Conservation (phyloP, 139 green algal species). For the Nannochloris sp. region DNA sequence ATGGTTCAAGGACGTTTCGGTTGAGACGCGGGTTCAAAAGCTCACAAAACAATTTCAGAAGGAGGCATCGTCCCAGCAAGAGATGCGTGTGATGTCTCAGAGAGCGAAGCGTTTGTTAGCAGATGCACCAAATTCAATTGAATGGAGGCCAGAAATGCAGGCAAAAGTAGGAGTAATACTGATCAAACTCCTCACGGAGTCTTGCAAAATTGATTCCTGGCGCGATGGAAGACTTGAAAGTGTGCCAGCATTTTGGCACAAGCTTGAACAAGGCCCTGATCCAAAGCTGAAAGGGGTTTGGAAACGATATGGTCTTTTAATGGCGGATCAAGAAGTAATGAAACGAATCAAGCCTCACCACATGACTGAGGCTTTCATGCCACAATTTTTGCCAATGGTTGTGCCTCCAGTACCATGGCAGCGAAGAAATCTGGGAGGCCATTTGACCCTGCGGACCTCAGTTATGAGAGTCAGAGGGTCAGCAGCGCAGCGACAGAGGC, state of each 20-base stretch:
- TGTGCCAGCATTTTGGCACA: conserved; percentile 33
- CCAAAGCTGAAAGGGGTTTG: conserved; percentile 4
- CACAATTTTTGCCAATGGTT: conserved; percentile 62
- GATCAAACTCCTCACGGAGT: conserved; percentile 30
- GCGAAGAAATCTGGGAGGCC: conserved; percentile 40
- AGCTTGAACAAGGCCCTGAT: conserved; percentile 19
- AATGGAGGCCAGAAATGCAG: conserved; percentile 9
- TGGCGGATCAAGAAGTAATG: conserved; percentile 28
- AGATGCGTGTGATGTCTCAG: conserved; percentile 1
- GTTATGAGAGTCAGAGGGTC: conserved; percentile 46
- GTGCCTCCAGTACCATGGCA: conserved; percentile 65
- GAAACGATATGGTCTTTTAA: conserved; percentile 30
- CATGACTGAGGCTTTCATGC: conserved; percentile 31
- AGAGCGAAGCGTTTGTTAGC: conserved; percentile 3
- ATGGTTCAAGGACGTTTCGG: conserved; percentile 19
- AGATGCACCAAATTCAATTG: not conserved
- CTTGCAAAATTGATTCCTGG: conserved; percentile 19
- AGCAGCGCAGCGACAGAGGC: conserved; percentile 22
- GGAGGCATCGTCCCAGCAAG: conserved; percentile 13
- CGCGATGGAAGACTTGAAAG: conserved; percentile 5
- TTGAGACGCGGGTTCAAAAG: conserved; percentile 8
- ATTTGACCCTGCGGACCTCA: conserved; percentile 37
- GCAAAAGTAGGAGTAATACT: conserved; percentile 30
- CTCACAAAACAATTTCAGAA: conserved; percentile 12
- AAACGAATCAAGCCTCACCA: conserved; percentile 23